Evolutionary conservation across 306 rosid genomes (phyloP).

Genomic region (Arachis hypogaea): DNA sequence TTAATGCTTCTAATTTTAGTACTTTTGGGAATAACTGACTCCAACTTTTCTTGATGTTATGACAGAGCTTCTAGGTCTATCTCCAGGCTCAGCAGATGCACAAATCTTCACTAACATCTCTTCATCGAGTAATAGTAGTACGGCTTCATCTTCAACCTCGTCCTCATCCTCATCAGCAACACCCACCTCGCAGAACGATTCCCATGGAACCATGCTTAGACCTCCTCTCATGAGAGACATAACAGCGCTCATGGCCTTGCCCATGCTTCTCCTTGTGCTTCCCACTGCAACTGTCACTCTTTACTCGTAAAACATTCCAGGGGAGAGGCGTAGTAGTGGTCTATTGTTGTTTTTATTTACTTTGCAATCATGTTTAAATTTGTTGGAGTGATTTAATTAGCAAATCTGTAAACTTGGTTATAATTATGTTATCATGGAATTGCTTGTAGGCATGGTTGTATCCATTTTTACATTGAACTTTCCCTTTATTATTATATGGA

Average conservation of each 20-base stretch:
- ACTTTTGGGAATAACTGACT: no score
- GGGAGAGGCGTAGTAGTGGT: no score
- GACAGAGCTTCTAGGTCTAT: slow-evolving; percentile 64
- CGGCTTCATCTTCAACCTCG: slow-evolving; percentile 3
- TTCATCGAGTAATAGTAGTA: not conserved
- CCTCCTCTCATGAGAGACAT: slow-evolving; percentile 25
- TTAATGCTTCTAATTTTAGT: no score
- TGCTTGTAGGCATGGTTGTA: not conserved
- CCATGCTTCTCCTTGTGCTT: slow-evolving; percentile 37
- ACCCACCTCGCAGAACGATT: not conserved
- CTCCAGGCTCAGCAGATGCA: slow-evolving; percentile 66
- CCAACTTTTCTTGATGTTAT: not conserved
- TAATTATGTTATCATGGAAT: no score
- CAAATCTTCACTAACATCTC: slow-evolving; percentile 55
- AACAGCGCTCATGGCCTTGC: slow-evolving; percentile 28
- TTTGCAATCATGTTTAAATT: not conserved
- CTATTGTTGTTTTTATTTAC: not conserved
- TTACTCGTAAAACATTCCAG: not conserved
- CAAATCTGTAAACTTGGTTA: no score
- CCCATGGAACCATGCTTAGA: slow-evolving; percentile 34
- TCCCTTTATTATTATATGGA: no score
- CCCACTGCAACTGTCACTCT: slow-evolving; percentile 25
- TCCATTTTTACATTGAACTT: no score
- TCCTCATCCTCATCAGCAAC: not conserved
- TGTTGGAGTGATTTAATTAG: no score